These are phyloP conservation scores for Fistulina hepatica DNA, from an alignment of 1,284 basidiomycete genomes.

Conservation along the genomic window DNA sequence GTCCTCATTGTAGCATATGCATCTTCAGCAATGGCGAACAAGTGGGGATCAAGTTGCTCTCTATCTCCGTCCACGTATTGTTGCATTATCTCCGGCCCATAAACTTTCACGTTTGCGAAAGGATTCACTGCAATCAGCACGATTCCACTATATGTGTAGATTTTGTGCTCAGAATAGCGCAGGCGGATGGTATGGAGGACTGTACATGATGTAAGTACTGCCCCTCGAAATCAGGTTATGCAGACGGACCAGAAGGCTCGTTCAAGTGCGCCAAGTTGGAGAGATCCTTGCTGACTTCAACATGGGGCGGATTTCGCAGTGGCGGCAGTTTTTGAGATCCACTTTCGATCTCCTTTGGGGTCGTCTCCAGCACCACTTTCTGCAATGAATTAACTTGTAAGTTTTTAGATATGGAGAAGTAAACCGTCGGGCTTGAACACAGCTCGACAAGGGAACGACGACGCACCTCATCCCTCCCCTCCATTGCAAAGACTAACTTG, in stretches of 20 bases:
- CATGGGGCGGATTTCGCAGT: slow-evolving; percentile 90
- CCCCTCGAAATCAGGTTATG: slow-evolving; percentile 1
- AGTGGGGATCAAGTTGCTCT: slow-evolving; percentile 93
- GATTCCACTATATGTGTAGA: slow-evolving; percentile 98
- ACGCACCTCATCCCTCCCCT: slow-evolving; percentile 66
- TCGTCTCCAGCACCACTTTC: slow-evolving; percentile 69
- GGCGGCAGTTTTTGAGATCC: slow-evolving; percentile 73
- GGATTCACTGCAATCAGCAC: slow-evolving; percentile 98
- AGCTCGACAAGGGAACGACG: slow-evolving; percentile 6
- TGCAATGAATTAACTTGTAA: too few species aligned
- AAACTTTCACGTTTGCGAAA: slow-evolving; percentile 86
- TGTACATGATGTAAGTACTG: slow-evolving; percentile 22
- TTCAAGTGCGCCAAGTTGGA: slow-evolving; percentile 97
- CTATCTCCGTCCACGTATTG: slow-evolving; percentile 88
- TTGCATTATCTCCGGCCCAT: slow-evolving; percentile 95
- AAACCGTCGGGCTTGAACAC: slow-evolving; percentile 2
- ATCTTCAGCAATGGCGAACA: slow-evolving; percentile 99
- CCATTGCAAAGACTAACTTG: slow-evolving; percentile 71
- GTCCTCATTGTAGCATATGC: slow-evolving; percentile 96
- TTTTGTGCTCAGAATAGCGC: slow-evolving; percentile 94
- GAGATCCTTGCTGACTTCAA: slow-evolving; percentile 96
- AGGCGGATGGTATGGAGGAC: slow-evolving; percentile 96
- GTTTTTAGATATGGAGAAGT: slow-evolving; percentile 9
- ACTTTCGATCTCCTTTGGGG: slow-evolving; percentile 62
- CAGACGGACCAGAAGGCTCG: slow-evolving; percentile 76